Conservation (phyloP, 2,329 filamentous ascomycete species). For the Bipolaris gigantea region DNA sequence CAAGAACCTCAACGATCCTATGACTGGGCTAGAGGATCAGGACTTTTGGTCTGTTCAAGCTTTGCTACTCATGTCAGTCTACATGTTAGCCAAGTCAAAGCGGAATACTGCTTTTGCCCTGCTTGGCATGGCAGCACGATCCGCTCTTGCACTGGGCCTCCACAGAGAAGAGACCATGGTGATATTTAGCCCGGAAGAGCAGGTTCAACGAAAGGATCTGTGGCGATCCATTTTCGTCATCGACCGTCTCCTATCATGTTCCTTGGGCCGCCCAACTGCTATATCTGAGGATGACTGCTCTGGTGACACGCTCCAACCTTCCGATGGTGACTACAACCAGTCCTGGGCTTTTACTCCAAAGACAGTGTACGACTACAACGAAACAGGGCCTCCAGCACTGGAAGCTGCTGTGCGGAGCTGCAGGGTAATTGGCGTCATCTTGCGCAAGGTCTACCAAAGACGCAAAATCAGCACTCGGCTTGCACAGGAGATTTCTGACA, state of each 20-base stretch:
- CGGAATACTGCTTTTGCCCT: conserved; percentile 66
- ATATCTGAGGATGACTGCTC: conserved; percentile 67
- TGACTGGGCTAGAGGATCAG: conserved; percentile 60
- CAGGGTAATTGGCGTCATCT: conserved; percentile 60
- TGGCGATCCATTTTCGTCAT: conserved; percentile 68
- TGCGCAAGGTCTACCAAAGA: conserved; percentile 63
- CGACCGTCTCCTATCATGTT: conserved; percentile 65
- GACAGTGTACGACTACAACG: conserved; percentile 27
- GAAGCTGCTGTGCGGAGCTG: conserved; percentile 61
- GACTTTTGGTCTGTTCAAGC: conserved; percentile 69
- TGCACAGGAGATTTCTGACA: conserved; percentile 60
- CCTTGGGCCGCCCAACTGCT: conserved; percentile 63
- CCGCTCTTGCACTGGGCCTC: conserved; percentile 63
- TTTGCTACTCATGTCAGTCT: conserved; percentile 64
- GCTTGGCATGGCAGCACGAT: conserved; percentile 63
- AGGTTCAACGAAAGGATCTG: conserved; percentile 57
- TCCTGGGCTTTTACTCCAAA: conserved; percentile 17
- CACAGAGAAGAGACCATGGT: conserved; percentile 63
- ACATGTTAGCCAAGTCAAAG: conserved; percentile 64
- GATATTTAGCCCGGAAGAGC: conserved; percentile 54
- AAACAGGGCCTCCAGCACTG: conserved; percentile 50
- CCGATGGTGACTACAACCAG: conserved; percentile 28
- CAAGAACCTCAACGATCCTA: conserved; percentile 54
- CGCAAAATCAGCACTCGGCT: conserved; percentile 60
- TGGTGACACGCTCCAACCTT: conserved; percentile 47